These are phyloP conservation scores for Calonectria multiphialidica DNA, from an alignment of 2,329 filamentous ascomycete genomes.

Conservation along the genomic window DNA sequence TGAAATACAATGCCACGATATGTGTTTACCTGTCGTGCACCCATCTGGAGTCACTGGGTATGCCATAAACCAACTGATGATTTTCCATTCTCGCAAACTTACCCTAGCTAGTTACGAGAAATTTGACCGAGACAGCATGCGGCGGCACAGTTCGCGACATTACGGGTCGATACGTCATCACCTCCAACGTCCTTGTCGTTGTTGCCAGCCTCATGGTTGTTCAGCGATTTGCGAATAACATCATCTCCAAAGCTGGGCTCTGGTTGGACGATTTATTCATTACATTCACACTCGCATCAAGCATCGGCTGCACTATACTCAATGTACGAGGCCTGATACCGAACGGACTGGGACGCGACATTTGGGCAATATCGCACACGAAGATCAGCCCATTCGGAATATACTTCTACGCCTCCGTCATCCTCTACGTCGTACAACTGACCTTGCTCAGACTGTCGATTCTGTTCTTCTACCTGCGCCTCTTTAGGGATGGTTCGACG, in stretches of 20 bases:
- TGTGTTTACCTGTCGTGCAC: not conserved
- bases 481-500: not conserved
- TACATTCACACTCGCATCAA: not conserved
- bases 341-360: not conserved
- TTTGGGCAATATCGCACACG: not conserved
- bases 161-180: not conserved
- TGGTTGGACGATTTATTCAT: conserved; percentile 2
- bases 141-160: not conserved
- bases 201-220: not conserved
- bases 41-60: not conserved
- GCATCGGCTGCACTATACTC: not conserved
- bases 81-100: not conserved
- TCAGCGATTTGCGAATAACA: not conserved
- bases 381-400: not conserved
- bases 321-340: not conserved
- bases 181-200: not conserved
- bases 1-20: not conserved
- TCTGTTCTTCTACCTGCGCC: not conserved
- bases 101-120: not conserved
- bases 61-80: not conserved
- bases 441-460: not conserved
- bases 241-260: not conserved
- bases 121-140: not conserved
- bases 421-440: not conserved
- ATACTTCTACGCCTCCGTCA: not conserved